These are phyloP conservation scores for Tricholoma saponaceum DNA, from an alignment of 768 basidiomycete genomes.

Conservation along the genomic window DNA sequence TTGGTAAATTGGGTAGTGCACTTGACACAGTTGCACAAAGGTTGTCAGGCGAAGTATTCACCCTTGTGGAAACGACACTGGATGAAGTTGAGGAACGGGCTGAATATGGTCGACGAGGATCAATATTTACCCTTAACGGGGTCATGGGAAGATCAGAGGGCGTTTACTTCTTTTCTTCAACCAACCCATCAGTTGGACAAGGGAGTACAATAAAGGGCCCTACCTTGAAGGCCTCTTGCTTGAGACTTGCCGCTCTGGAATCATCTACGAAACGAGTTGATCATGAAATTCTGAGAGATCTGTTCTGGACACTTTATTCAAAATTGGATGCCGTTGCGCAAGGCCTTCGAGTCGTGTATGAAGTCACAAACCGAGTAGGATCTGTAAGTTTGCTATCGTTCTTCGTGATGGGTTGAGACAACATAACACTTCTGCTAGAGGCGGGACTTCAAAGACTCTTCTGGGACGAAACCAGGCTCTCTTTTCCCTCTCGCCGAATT, in stretches of 20 bases:
- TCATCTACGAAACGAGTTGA: conserved; percentile 68
- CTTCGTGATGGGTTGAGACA: not conserved
- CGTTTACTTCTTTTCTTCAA: conserved; percentile 46
- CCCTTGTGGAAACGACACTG: conserved; percentile 80
- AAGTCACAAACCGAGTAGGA: conserved; percentile 87
- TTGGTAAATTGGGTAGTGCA: conserved; percentile 83
- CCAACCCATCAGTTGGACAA: conserved; percentile 20
- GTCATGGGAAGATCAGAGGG: conserved; percentile 42
- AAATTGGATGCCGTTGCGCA: conserved; percentile 94
- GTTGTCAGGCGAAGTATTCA: conserved; percentile 77
- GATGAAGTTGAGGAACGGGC: conserved; percentile 91
- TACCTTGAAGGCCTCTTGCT: conserved; percentile 42
- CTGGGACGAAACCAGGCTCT: conserved; percentile 69
- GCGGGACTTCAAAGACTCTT: conserved; percentile 86
- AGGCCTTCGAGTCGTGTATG: conserved; percentile 84
- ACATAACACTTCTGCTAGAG: conserved; percentile 44
- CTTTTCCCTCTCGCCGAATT: conserved; percentile 84
- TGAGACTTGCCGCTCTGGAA: conserved; percentile 73
- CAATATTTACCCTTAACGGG: conserved; percentile 31
- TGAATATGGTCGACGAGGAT: conserved; percentile 63
- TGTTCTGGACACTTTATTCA: conserved; percentile 97
- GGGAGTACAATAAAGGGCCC: conserved; percentile 21
- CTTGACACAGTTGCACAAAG: conserved; percentile 84
- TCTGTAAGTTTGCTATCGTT: conserved; percentile 57
- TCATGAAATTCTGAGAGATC: conserved; percentile 82